These are phyloP conservation scores for Scorias spongiosa DNA, from an alignment of 2,329 filamentous ascomycete species.

Conservation along the genomic window DNA sequence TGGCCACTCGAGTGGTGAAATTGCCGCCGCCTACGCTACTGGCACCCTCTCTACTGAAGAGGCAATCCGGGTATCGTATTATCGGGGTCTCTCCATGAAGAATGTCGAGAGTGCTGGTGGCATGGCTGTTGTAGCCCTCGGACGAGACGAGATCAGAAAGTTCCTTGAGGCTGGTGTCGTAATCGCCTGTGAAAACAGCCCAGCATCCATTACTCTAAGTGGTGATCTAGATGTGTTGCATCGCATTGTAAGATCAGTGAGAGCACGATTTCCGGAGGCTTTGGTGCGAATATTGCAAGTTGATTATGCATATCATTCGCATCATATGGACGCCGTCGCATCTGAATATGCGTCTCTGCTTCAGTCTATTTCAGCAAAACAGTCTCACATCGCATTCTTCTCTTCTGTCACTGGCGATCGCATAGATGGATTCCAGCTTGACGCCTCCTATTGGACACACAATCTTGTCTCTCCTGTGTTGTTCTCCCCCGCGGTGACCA, in stretches of 20 bases:
- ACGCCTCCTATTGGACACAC: conserved; percentile 27
- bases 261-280: conserved; percentile 19
- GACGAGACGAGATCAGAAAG: conserved; percentile 1
- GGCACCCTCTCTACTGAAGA: conserved; percentile 7
- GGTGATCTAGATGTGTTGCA: conserved; percentile 27
- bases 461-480: conserved; percentile 32
- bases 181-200: conserved; percentile 24
- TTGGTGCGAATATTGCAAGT: conserved; percentile 28
- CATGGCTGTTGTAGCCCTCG: conserved; percentile 16
- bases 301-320: conserved; percentile 30
- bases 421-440: conserved; percentile 6
- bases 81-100: conserved; percentile 1
- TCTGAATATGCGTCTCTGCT: too few relatives aligned
- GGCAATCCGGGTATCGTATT: conserved; percentile 4
- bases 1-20: conserved; percentile 21
- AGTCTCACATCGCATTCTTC: background rate
- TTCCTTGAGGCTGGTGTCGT: conserved; percentile 3
- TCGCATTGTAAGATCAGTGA: conserved; percentile 8
- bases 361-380: too few relatives aligned
- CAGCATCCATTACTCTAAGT: conserved; percentile 29
- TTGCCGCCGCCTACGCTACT: conserved; percentile 17
- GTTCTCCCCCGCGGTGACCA: conserved; percentile 27
- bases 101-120: conserved; percentile 6
- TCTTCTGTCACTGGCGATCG: conserved; percentile 1
- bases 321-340: conserved; percentile 16